These are phyloP conservation scores for Geopyxis carbonaria DNA, from an alignment of 495 filamentous ascomycete species.

Conservation along the genomic window DNA sequence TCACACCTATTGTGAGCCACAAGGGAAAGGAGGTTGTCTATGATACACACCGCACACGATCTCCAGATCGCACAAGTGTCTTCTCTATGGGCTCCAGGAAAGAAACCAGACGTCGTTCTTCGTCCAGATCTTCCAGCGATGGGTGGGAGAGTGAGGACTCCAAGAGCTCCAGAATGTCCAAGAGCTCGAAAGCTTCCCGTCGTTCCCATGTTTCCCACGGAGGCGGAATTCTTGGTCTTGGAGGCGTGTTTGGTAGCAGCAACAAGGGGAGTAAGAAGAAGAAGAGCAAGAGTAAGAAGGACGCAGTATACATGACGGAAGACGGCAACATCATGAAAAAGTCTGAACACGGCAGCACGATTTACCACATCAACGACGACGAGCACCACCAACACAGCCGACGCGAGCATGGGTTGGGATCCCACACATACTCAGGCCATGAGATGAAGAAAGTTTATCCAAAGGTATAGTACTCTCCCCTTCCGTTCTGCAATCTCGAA, in stretches of 20 bases:
- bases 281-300: conserved; percentile 2
- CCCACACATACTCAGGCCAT: neutral
- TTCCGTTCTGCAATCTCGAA: no score
- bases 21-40: no score
- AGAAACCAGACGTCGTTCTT: neutral
- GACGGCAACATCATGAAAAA: conserved; percentile 5
- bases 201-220: conserved; percentile 8
- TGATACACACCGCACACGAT: neutral
- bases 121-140: conserved; percentile 5
- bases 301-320: neutral
- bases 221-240: conserved; percentile 4
- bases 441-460: conserved; percentile 8
- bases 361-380: neutral
- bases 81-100: neutral
- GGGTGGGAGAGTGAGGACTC: conserved; percentile 15
- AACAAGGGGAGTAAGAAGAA: conserved; percentile 5
- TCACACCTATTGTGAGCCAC: no score
- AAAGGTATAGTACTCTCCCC: conserved; percentile 4
- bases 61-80: neutral
- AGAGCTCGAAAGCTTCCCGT: conserved; percentile 6
- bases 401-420: neutral
- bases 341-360: neutral
- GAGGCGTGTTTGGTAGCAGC: conserved; percentile 2
- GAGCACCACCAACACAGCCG: conserved; percentile 1
- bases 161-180: conserved; percentile 1